Percentiles rank a stretch among this genome's conserved stretches.
Evolutionary conservation across 805 yeast species (phyloP).

Genomic region (Kodamaea laetipori): DNA sequence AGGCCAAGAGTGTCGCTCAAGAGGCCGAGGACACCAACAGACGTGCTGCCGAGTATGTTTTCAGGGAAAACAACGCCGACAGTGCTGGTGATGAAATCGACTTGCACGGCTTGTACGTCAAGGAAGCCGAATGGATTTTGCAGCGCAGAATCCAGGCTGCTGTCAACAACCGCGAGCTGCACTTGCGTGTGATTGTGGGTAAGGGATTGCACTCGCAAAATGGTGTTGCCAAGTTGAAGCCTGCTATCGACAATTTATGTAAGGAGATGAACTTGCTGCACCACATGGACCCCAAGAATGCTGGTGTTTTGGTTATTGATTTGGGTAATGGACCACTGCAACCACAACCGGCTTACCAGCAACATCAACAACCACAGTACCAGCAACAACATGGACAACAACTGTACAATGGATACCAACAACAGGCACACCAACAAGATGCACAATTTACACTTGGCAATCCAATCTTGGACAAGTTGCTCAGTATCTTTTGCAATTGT

Average conservation of each 20-base stretch:
- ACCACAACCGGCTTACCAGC: conserved; percentile 24
- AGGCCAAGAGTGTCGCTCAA: conserved; percentile 59
- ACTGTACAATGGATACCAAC: conserved; percentile 18
- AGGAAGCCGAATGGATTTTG: conserved; percentile 80
- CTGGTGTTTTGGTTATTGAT: conserved; percentile 80
- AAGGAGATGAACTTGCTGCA: conserved; percentile 60
- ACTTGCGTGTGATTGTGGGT: conserved; percentile 84
- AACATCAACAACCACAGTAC: conserved; percentile 18
- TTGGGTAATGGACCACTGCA: conserved; percentile 31
- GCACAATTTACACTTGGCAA: conserved; percentile 28
- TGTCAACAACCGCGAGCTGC: conserved; percentile 57
- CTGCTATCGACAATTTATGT: conserved; percentile 83
- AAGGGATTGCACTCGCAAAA: conserved; percentile 83
- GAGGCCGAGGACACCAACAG: conserved; percentile 71
- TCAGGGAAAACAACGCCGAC: conserved; percentile 84
- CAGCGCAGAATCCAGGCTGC: conserved; percentile 73
- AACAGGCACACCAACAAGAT: conserved; percentile 13
- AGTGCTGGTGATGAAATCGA: conserved; percentile 87
- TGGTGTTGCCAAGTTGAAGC: conserved; percentile 85
- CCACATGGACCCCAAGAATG: conserved; percentile 66
- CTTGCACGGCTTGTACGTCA: conserved; percentile 86
- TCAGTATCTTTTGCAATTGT: conserved; percentile 39
- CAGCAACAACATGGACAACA: conserved; percentile 11
- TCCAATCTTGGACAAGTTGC: conserved; percentile 28
- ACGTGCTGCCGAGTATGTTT: conserved; percentile 88